Base-by-base conservation (phyloP, 768 basidiomycete species). In the Boletus barrowsii region DNA sequence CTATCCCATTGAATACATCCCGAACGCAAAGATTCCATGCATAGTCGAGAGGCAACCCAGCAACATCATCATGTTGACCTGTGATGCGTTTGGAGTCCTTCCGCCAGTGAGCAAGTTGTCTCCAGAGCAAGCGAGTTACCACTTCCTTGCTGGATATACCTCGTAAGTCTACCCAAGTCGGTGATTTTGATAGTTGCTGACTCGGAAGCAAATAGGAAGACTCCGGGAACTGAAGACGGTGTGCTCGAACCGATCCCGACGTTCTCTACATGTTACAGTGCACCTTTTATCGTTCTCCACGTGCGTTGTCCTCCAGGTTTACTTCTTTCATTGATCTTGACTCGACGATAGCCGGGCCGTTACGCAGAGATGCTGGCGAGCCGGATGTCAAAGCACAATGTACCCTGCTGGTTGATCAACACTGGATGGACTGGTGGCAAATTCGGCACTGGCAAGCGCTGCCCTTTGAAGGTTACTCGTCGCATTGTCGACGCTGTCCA, bases 231-330 rank as follows among this genome's bases (percentile, higher is more conserved):
- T 4, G 96, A 98, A 70, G 96, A 98, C 66, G 96, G 96, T 68
- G 90, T 99, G 29, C 81, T 97, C 42, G 97, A 99, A 72, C 97
- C 97, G 55, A 95, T 96, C 59, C 97, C 97, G 22, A 98, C 97
- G 40, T 99, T 99, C 83, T 97, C 94, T 18, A 98, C 95, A 32
- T 98, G 97, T 75, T 99, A 98, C 83, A 90, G 89, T 62, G 93
- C 95, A 40, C 97, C 97, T n/a, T 98, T 99, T 83, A 98, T 99
- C 70, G 88, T 98, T 62, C 90, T 97, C 52, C 96, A 97, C 74
- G 86, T 87, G 68, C 39, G 84, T 73, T 30, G 24, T 48, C 33
- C 9, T 36, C 43, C 20, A 7, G 13, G 17, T 17, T 9, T 44
- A 43, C 39, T 22, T 56, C 40, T 20, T 11, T 10, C 8, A 10